Evolutionary conservation across 2,329 filamentous ascomycete genomes (phyloP), one percentile per base, ranked within the genome.

Genomic region (Calonectria pseudoturangicola): DNA sequence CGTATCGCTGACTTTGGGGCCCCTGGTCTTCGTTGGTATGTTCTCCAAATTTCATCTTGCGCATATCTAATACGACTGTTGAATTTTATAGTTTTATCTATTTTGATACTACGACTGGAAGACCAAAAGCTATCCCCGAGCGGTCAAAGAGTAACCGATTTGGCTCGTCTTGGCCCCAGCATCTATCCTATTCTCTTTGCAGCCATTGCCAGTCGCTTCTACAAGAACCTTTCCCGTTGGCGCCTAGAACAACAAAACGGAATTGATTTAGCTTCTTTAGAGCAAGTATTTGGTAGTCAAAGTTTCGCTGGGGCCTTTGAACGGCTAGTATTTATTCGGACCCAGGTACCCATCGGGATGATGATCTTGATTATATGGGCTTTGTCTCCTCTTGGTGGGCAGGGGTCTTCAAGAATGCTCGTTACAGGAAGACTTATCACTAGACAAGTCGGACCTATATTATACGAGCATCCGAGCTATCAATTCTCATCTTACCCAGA

Each of bases 251-350:
- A 65, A 12, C 41, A 36, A 25, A 8, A 50, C 6, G 70, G 70
- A 3, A 56, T 72, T 27, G n/a, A 48, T 15, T 30, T 72, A 15
- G 70, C 48, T 18, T 48, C 45, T 15, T 58, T 72, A 6, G 70
- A 72, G 28, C 70, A 72, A 39, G 60, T 72, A 33, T 72, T 70
- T 3, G 70, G 70, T 8, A 72, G 70, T 27, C 70, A 72, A 50
- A 72, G 66, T 33, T 69, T 72, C 50, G 58, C 70, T 54, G 58
- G 33, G 12, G 70, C 70, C 18, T 45, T 72, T 28, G 66, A 72
- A 30, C 66, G 66, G 4, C 47, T 66, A 5, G 16, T 68, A 13
- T 58, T 60, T 28, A 28, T 72, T 25, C 58, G 66, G 3, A 66
- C 70, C 1, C 41, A 62, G 10, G 15, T 65, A 8, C 16, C 45